Evolutionary conservation across 306 rosid species (phyloP).

Genomic region (Acacia confusa): DNA sequence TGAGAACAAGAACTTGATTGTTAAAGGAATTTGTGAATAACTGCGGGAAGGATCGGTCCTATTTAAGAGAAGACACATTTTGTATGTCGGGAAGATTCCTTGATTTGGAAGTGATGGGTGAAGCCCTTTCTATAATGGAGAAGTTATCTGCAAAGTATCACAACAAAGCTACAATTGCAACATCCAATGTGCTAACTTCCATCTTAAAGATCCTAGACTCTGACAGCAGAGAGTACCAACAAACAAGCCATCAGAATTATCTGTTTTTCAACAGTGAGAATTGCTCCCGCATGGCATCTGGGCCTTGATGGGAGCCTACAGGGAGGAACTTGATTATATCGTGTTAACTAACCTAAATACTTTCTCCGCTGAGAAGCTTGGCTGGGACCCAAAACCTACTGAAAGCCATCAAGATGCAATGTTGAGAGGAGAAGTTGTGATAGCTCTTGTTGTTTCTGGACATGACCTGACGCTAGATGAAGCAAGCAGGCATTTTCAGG

Average conservation of each 20-base stretch:
- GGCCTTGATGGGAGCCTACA: conserved; percentile 80
- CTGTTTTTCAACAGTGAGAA: conserved; percentile 48
- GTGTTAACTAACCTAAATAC: conserved; percentile 77
- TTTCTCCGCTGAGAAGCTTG: conserved; percentile 60
- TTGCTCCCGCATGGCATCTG: conserved; percentile 51
- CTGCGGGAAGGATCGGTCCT: conserved; percentile 55
- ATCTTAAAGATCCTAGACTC: conserved; percentile 60
- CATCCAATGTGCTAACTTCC: conserved; percentile 48
- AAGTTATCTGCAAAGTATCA: conserved; percentile 44
- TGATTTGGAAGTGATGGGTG: conserved; percentile 54
- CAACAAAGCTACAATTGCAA: conserved; percentile 38
- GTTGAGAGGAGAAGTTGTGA: conserved; percentile 95
- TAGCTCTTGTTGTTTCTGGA: conserved; percentile 72
- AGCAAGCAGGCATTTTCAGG: conserved; percentile 72
- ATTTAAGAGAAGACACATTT: conserved; percentile 55
- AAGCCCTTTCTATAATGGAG: conserved; percentile 72
- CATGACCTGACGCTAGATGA: conserved; percentile 73
- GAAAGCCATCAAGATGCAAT: conserved; percentile 69
- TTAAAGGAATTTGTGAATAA: conserved; percentile 52
- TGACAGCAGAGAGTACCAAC: conserved; percentile 44
- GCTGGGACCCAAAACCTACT: conserved; percentile 82
- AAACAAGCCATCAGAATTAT: conserved; percentile 48
- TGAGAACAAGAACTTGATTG: conserved; percentile 60
- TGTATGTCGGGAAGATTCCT: conserved; percentile 54
- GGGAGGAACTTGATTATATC: conserved; percentile 78